Evolutionary conservation across 805 yeast species (phyloP).

Genomic region (Candida sakaeoensis): DNA sequence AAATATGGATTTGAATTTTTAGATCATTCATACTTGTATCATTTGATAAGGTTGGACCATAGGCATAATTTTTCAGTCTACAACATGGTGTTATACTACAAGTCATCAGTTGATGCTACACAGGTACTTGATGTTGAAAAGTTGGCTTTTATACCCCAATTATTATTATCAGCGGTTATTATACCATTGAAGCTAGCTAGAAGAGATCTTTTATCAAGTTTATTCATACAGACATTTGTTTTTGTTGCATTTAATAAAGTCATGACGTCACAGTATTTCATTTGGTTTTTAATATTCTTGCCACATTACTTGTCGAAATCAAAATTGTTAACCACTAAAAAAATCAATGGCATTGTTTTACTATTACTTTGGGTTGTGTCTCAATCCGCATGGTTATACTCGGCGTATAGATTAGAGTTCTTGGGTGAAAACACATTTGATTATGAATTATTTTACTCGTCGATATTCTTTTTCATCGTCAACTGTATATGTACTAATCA

Average conservation of each 20-base stretch:
- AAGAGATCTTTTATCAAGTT: conserved; percentile 26
- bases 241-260: conserved; percentile 51
- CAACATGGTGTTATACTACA: conserved; percentile 66
- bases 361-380: conserved; percentile 60
- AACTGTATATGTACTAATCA: conserved; percentile 60
- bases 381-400: conserved; percentile 75
- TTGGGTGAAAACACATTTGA: conserved; percentile 63
- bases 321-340: conserved; percentile 17
- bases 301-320: conserved; percentile 66
- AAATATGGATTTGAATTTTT: conserved; percentile 74
- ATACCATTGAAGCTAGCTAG: conserved; percentile 49
- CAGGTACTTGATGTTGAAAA: conserved; percentile 35
- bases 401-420: conserved; percentile 80
- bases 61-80: conserved; percentile 92
- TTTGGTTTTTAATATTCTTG: conserved; percentile 86
- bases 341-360: conserved; percentile 37
- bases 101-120: conserved; percentile 35
- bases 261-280: conserved; percentile 90
- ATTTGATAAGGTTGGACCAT: conserved; percentile 80
- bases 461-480: conserved; percentile 55
- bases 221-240: conserved; percentile 41
- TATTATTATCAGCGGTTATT: conserved; percentile 52
- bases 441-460: conserved; percentile 53
- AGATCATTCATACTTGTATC: conserved; percentile 77
- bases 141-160: conserved; percentile 82